Conservation (phyloP, 257 asterid species). For the Ajuga chamaepitys region DNA sequence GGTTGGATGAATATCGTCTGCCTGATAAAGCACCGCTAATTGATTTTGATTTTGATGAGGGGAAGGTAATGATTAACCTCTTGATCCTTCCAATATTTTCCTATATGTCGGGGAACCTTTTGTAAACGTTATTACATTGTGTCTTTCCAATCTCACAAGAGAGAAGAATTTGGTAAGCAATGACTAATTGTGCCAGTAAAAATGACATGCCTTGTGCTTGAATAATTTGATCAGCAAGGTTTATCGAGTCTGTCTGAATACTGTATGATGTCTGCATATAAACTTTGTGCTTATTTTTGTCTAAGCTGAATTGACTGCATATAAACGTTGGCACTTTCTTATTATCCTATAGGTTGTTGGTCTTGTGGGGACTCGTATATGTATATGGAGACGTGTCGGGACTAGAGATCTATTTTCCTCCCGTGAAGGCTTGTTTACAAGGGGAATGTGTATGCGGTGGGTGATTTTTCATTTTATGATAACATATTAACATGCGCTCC, state of each 20-base stretch:
- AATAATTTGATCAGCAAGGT: not conserved
- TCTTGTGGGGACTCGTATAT: slow-evolving; percentile 79
- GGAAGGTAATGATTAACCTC: slow-evolving; percentile 52
- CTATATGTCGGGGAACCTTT: slow-evolving; percentile 5
- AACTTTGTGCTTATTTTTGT: slow-evolving; percentile 11
- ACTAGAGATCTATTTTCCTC: slow-evolving; percentile 67
- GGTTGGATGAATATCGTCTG: slow-evolving; percentile 67
- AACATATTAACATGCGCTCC: slow-evolving; percentile 1
- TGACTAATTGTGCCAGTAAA: not conserved
- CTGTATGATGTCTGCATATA: slow-evolving; percentile 5
- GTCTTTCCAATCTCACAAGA: slow-evolving; percentile 5
- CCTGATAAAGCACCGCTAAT: slow-evolving; percentile 81
- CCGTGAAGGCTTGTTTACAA: slow-evolving; percentile 76
- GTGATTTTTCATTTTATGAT: slow-evolving; percentile 22
- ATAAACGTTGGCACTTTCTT: slow-evolving; percentile 17
- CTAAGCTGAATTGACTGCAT: slow-evolving; percentile 6
- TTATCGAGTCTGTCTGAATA: not conserved
- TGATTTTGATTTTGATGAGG: slow-evolving; percentile 92
- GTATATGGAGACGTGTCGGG: slow-evolving; percentile 86
- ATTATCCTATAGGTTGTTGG: slow-evolving; percentile 68
- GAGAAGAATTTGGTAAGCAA: not conserved
- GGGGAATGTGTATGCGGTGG: slow-evolving; percentile 87
- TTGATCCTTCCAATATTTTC: slow-evolving; percentile 6
- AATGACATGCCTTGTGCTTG: not conserved
- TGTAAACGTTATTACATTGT: not conserved